Evolutionary conservation across 257 asterid genomes (phyloP).

Genomic region (Asclepias syriaca): DNA sequence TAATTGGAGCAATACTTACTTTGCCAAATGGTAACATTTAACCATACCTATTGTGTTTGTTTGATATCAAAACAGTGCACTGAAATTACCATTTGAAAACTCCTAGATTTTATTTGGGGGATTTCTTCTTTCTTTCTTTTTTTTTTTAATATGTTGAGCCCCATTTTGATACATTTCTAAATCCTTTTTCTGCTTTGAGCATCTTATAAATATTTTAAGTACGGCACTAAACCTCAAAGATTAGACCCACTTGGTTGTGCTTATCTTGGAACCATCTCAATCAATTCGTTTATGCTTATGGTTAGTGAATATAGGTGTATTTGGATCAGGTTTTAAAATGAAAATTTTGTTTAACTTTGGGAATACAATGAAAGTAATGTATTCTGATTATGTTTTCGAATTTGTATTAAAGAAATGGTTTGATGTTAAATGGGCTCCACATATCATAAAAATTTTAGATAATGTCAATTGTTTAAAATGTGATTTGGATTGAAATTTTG

Average conservation of each 20-base stretch:
- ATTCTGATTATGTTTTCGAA: no score
- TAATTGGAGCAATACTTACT: neutral
- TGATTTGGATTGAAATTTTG: no score
- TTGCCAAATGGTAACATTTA: neutral
- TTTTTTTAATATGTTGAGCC: neutral
- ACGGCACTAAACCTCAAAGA: neutral
- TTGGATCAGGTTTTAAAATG: no score
- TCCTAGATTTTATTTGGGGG: neutral
- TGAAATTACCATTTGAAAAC: no score
- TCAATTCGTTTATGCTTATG: neutral
- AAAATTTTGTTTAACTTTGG: no score
- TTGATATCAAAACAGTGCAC: neutral
- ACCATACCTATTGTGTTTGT: neutral
- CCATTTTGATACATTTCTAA: neutral
- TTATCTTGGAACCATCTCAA: neutral
- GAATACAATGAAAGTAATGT: no score
- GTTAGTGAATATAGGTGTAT: neutral
- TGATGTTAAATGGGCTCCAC: no score
- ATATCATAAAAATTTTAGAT: no score
- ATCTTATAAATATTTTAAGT: neutral
- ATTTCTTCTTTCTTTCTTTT: neutral
- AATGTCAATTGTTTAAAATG: no score
- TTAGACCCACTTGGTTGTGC: neutral
- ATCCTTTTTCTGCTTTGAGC: neutral
- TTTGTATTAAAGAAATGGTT: no score